Evolutionary conservation across 1,284 basidiomycete species (phyloP).

Genomic region (Rhodotorula mucilaginosa): DNA sequence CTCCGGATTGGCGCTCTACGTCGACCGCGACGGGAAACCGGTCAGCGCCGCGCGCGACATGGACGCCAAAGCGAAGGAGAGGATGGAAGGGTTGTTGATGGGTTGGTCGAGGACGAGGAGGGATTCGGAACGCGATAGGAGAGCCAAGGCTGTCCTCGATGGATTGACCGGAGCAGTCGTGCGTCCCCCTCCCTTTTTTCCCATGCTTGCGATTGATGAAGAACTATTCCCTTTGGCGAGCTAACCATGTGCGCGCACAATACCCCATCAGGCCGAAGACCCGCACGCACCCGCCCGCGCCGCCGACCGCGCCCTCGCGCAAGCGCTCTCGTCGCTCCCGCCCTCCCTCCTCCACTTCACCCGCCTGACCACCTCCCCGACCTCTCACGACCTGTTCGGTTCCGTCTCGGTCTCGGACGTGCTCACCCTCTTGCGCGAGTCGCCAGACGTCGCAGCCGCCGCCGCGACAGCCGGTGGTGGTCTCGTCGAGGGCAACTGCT

Average conservation of each 20-base stretch:
- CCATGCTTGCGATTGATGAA: too few species aligned
- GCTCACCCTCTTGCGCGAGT: constrained; percentile 9
- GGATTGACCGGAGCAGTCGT: constrained; percentile 13
- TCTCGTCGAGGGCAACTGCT: neutral
- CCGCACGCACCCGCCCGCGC: constrained; percentile 7
- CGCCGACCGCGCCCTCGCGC: constrained; percentile 12
- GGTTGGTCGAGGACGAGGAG: constrained; percentile 43
- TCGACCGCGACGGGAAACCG: constrained; percentile 21
- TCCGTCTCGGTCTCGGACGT: constrained; percentile 33
- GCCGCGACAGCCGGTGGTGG: constrained; percentile 1
- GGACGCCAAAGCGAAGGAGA: constrained; percentile 41
- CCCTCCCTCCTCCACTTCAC: constrained; percentile 18
- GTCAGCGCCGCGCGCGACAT: constrained; percentile 24
- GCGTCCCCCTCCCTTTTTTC: neutral
- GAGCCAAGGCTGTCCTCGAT: constrained; percentile 31
- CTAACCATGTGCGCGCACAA: too few species aligned
- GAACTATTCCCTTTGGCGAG: too few species aligned
- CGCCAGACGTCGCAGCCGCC: constrained; percentile 6
- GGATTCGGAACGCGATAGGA: constrained; percentile 45
- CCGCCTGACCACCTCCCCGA: constrained; percentile 28
- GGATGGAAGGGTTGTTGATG: constrained; percentile 46
- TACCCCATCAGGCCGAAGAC: constrained; percentile 16
- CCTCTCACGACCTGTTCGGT: constrained; percentile 33
- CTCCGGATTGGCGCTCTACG: constrained; percentile 17
- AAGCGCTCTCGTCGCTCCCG: constrained; percentile 10